Base-by-base conservation (phyloP, 2,329 filamentous ascomycete genomes). In the Alternaria dauci region DNA sequence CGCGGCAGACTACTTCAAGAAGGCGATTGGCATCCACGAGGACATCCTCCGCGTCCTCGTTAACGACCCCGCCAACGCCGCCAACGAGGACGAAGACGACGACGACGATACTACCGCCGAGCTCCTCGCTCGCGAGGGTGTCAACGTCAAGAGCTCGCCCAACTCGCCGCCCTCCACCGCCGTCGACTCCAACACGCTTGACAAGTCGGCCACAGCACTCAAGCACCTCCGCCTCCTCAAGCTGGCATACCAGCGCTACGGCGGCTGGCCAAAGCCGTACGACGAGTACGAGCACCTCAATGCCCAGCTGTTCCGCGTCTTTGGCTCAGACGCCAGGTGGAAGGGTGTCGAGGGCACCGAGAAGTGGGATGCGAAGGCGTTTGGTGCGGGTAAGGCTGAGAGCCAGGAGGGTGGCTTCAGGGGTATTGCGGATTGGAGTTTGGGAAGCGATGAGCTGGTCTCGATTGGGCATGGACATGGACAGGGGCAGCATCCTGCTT, bases 281-380 rank as follows among this genome's bases (percentile, higher is more conserved):
- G 71, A 63, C 8, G 81, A 84, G 67, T 85, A 85, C 63, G 79
- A 84, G 68, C 76, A 74, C 5, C 70, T 86, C 53, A 83, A 82
- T 50, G 79, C 77, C 0, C 76, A 82, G 48, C 52, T 85, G 7
- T 83, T 82, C 71, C 66, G 73, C 5, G 71, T 73, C 18, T 85
- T 80, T 62, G 71, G 72, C 4, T 39, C 39, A 3, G 68, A 74
- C 20, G 57, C 66, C 5, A 75, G 79, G 28, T 71, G 84, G 68
- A 78, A 80, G 66, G 78, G 77, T 1, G 70, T 79, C 0, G 78
- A 81, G 58, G 81, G 81, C 1, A 79, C 82, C 0, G 82, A 84
- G 73, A 83, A 81, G 73, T 84, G 82, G 83, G 71, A 78, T 54
- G 70, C 80, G 12, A 82, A 83, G 70, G 74, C 68, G 0, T 84